A percentile compares a stretch with the other conserved stretches of the same genome.
Evolutionary conservation across 345 rosid genomes (phyloP).

Genomic region (Mallotus nudiflorus): DNA sequence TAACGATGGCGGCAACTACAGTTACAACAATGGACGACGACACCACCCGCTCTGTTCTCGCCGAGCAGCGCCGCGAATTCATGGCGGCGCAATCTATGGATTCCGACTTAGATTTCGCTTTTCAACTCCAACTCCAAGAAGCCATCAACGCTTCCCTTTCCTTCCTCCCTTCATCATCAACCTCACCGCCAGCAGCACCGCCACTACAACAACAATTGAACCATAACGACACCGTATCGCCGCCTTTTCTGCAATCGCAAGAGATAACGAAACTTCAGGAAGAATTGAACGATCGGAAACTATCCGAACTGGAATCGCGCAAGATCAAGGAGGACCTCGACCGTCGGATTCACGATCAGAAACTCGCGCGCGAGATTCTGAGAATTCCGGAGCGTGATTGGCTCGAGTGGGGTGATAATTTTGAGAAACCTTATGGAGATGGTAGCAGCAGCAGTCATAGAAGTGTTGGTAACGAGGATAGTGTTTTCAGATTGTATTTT

Average conservation of each 20-base stretch:
- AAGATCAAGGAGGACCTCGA: slow-evolving; percentile 45
- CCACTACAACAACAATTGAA: neutral
- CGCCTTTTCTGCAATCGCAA: slow-evolving; percentile 30
- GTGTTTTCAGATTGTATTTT: slow-evolving; percentile 30
- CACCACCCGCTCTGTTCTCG: neutral
- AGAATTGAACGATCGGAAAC: slow-evolving; percentile 47
- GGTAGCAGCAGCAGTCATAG: neutral
- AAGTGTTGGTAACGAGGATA: neutral
- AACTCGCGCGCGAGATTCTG: slow-evolving; percentile 51
- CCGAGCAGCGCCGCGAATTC: slow-evolving; percentile 31
- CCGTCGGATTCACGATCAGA: slow-evolving; percentile 64
- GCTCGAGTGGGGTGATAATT: slow-evolving; percentile 50
- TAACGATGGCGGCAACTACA: neutral
- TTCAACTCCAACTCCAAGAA: slow-evolving; percentile 69
- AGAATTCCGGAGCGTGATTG: slow-evolving; percentile 55
- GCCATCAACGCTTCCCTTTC: slow-evolving; percentile 51
- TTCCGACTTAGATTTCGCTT: slow-evolving; percentile 60
- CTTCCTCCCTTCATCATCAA: slow-evolving; percentile 17
- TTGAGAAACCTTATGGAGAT: slow-evolving; percentile 38
- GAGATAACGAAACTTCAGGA: slow-evolving; percentile 45
- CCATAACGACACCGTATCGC: slow-evolving; percentile 1
- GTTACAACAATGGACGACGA: neutral
- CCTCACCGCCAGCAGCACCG: slow-evolving; percentile 9
- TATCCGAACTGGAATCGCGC: slow-evolving; percentile 34
- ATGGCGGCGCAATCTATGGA: slow-evolving; percentile 46